Conservation (phyloP, 2,329 filamentous ascomycete species). For the Niveomyces coronatus region DNA sequence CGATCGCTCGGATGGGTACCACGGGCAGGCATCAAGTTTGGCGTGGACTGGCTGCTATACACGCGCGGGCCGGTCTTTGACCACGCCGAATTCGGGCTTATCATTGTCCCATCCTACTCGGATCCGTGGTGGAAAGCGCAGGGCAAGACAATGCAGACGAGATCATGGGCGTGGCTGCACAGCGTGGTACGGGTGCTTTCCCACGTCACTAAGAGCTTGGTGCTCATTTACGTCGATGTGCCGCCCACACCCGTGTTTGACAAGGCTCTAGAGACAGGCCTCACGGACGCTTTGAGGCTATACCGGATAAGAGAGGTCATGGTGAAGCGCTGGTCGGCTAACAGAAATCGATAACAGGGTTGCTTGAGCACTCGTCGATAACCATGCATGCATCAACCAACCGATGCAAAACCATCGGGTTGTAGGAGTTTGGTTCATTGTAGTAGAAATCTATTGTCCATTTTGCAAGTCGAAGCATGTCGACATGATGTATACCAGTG, state of each 20-base stretch:
- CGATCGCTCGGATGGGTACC: conserved; percentile 92
- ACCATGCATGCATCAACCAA: no score
- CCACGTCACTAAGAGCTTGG: conserved; percentile 81
- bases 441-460: no score
- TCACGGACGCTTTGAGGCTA: conserved; percentile 51
- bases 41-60: conserved; percentile 90
- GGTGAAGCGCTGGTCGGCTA: conserved; percentile 74
- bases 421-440: no score
- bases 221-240: conserved; percentile 85
- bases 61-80: conserved; percentile 86
- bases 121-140: conserved; percentile 59
- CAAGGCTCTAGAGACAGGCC: conserved; percentile 37
- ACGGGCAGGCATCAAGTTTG: conserved; percentile 86
- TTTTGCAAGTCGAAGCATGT: no score
- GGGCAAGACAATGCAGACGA: conserved; percentile 37
- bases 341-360: conserved; percentile 56
- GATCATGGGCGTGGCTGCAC: conserved; percentile 76
- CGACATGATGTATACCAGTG: no score
- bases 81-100: conserved; percentile 85
- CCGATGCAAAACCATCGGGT: no score
- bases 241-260: conserved; percentile 52
- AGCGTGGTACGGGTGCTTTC: conserved; percentile 81
- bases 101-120: conserved; percentile 74
- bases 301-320: conserved; percentile 76
- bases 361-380: no score